A percentile compares a stretch with the other conserved stretches of the same genome.
phyloP scores from a whole-genome alignment of 1,284 basidiomycete species.

The Ceratobasidium sp. region DNA sequence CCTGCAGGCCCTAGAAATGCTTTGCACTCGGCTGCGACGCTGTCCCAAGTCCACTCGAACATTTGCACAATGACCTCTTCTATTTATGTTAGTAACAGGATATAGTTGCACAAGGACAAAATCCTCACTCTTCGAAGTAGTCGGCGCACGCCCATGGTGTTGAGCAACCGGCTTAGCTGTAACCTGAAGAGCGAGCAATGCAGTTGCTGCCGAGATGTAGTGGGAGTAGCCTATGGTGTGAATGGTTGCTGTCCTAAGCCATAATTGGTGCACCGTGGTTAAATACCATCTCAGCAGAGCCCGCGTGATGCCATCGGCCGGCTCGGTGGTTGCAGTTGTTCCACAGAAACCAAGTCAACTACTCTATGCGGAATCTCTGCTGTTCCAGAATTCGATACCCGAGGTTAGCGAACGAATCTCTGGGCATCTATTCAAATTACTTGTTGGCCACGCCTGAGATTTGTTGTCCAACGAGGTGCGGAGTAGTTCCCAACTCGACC shows the following conservation, averaged over 20 bases:
- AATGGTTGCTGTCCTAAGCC: not conserved
- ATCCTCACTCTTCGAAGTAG: not conserved
- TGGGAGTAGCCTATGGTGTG: not conserved
- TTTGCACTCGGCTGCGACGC: slow-evolving; percentile 73
- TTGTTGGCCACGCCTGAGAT: not conserved
- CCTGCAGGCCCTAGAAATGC: slow-evolving; percentile 74
- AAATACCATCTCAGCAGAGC: slow-evolving; percentile 4
- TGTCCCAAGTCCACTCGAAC: slow-evolving; percentile 69
- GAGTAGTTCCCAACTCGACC: not conserved
- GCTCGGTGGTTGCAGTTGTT: not conserved
- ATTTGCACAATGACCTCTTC: slow-evolving; percentile 67
- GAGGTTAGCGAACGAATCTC: not conserved
- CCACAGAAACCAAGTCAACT: not conserved
- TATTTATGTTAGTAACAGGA: not conserved
- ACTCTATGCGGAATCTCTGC: not conserved
- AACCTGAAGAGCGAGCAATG: not conserved
- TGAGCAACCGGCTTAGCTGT: not conserved
- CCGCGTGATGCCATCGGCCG: not conserved
- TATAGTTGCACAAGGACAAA: not conserved
- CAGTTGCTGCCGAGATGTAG: not conserved
- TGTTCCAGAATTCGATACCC: slow-evolving; percentile 3
- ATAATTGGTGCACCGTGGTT: not conserved
- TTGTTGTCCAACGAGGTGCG: not conserved
- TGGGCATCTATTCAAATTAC: not conserved
- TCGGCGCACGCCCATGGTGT: not conserved